phyloP scores from a whole-genome alignment of 1,284 basidiomycete genomes.

The Fomitopsis betulina region DNA sequence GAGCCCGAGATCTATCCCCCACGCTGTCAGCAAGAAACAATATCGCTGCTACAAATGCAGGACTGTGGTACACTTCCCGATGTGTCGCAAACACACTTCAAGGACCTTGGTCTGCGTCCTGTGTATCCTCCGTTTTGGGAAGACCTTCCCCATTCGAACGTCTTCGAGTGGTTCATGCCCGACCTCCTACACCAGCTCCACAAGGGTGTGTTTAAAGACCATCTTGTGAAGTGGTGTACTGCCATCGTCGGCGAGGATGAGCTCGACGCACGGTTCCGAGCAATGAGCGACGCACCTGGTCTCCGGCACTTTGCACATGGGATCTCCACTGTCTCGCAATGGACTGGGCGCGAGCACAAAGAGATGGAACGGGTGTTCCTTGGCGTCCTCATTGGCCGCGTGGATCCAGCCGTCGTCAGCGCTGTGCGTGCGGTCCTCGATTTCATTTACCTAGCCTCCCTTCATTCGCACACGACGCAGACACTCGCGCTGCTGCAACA shows the following conservation, averaged over 20 bases:
- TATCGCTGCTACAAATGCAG: no score
- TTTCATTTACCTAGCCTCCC: slow-evolving; percentile 27
- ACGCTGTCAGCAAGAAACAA: not conserved
- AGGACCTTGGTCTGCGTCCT: not conserved
- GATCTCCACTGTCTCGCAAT: slow-evolving; percentile 15
- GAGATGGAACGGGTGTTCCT: slow-evolving; percentile 17
- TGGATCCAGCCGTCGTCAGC: not conserved
- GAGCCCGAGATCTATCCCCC: not conserved
- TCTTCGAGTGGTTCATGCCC: slow-evolving; percentile 20
- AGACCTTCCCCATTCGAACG: slow-evolving; percentile 18
- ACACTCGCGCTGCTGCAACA: slow-evolving; percentile 17
- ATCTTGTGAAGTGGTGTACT: slow-evolving; percentile 15
- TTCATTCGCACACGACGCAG: slow-evolving; percentile 13
- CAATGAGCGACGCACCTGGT: slow-evolving; percentile 9
- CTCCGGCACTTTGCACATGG: slow-evolving; percentile 18
- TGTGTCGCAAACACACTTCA: no score
- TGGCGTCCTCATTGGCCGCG: slow-evolving; percentile 13
- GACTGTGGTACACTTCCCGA: no score
- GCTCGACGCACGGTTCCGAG: slow-evolving; percentile 17
- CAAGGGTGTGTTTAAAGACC: slow-evolving; percentile 26
- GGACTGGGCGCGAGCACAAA: slow-evolving; percentile 20
- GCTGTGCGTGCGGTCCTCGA: slow-evolving; percentile 20
- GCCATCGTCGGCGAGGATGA: slow-evolving; percentile 7
- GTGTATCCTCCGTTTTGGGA: not conserved
- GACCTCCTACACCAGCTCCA: slow-evolving; percentile 31